Conservation (phyloP, 2,329 filamentous ascomycete genomes). For the Alternaria gaisen region DNA sequence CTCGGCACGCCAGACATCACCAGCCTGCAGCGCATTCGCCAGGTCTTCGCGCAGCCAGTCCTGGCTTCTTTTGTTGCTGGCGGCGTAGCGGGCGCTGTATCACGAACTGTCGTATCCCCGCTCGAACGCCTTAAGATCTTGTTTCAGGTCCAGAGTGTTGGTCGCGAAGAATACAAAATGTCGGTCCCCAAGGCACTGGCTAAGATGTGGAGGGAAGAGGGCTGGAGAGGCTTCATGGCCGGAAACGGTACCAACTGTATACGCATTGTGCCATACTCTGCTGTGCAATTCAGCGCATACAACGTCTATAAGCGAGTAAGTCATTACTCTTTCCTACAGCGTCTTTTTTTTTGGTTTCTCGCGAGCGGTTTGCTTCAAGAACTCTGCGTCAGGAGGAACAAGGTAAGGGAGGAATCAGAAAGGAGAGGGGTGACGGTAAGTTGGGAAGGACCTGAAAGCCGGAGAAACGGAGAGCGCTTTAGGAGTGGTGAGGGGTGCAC, state of each 20-base stretch:
- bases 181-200: conserved; percentile 85
- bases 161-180: conserved; percentile 90
- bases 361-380: conserved; percentile 10
- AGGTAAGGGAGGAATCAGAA: not conserved
- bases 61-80: conserved; percentile 93
- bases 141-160: conserved; percentile 93
- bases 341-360: not conserved
- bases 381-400: not conserved
- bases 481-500: not conserved
- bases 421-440: not conserved
- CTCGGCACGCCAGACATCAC: conserved; percentile 29
- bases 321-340: conserved; percentile 21
- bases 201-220: conserved; percentile 98
- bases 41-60: conserved; percentile 77
- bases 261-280: conserved; percentile 96
- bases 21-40: conserved; percentile 36
- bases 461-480: not conserved
- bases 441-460: not conserved
- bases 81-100: conserved; percentile 95
- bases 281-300: conserved; percentile 97
- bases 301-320: conserved; percentile 93
- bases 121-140: conserved; percentile 96
- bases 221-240: conserved; percentile 96
- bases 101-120: conserved; percentile 93
- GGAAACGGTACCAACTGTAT: conserved; percentile 99